phyloP scores from a whole-genome alignment of 257 asterid genomes.

The Solanum verrucosum region DNA sequence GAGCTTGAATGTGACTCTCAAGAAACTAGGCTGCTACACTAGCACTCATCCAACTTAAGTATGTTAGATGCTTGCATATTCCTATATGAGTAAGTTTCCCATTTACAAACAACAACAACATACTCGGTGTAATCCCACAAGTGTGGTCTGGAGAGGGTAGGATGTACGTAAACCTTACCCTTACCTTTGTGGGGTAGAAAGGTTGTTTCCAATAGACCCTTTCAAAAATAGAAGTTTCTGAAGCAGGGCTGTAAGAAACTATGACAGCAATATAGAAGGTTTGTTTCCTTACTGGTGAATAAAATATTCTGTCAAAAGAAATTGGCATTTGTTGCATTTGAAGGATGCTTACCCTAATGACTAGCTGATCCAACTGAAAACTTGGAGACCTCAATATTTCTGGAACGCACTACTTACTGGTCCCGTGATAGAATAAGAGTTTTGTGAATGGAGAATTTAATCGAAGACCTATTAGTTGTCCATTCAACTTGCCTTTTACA shows the following conservation, averaged over 20 bases:
- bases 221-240: neutral
- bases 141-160: neutral
- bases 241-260: neutral
- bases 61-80: neutral
- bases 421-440: neutral
- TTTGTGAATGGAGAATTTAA: neutral
- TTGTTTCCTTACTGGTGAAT: neutral
- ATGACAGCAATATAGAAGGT: neutral
- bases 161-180: neutral
- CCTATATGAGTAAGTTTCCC: neutral
- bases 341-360: neutral
- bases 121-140: neutral
- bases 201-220: neutral
- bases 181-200: neutral
- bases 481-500: neutral
- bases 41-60: neutral
- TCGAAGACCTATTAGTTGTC: neutral
- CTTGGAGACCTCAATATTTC: neutral
- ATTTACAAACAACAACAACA: neutral
- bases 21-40: neutral
- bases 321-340: neutral
- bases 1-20: neutral
- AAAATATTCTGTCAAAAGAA: neutral
- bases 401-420: neutral
- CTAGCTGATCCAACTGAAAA: neutral